phyloP scores from a whole-genome alignment of 805 yeast genomes.

The Wickerhamiella sergipiensis region DNA sequence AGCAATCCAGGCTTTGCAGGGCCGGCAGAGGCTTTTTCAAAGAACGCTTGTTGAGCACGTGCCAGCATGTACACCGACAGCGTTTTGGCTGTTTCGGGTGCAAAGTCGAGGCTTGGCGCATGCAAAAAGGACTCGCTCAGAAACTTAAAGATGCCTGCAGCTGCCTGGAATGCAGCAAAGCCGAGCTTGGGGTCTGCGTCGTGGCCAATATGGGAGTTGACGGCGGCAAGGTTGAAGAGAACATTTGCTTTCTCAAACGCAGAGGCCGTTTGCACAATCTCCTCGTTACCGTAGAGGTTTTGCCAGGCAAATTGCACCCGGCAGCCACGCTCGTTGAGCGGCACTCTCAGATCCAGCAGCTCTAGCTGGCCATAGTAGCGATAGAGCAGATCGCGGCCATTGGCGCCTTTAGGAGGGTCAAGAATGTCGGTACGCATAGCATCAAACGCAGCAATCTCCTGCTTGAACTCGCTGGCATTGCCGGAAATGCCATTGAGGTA shows the following conservation, averaged over 20 bases:
- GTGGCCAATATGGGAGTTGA: conserved; percentile 36
- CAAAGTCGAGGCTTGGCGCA: conserved; percentile 72
- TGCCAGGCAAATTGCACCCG: conserved; percentile 59
- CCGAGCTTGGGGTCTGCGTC: conserved; percentile 40
- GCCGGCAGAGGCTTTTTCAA: conserved; percentile 37
- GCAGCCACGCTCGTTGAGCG: conserved; percentile 43
- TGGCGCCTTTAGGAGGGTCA: conserved; percentile 27
- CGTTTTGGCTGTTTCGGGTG: conserved; percentile 52
- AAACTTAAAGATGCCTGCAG: conserved; percentile 65
- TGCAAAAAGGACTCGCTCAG: conserved; percentile 72
- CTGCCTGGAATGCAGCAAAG: conserved; percentile 48
- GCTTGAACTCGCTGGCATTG: conserved; percentile 37
- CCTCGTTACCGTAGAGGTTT: conserved; percentile 46
- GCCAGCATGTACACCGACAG: conserved; percentile 58
- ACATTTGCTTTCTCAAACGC: conserved; percentile 84
- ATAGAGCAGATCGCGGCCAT: conserved; percentile 42
- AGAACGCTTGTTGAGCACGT: conserved; percentile 79
- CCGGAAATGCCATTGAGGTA: conserved; percentile 57
- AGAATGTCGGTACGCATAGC: conserved; percentile 46
- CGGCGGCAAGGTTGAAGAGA: conserved; percentile 63
- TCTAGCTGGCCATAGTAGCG: conserved; percentile 74
- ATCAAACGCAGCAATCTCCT: conserved; percentile 42
- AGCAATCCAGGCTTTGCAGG: conserved; percentile 46
- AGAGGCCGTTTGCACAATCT: conserved; percentile 48
- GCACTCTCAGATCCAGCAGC: conserved; percentile 61